Percentiles rank a stretch among this genome's conserved stretches.
phyloP scores from a whole-genome alignment of 2,329 filamentous ascomycete genomes.

The Bimuria novae-zelandiae region DNA sequence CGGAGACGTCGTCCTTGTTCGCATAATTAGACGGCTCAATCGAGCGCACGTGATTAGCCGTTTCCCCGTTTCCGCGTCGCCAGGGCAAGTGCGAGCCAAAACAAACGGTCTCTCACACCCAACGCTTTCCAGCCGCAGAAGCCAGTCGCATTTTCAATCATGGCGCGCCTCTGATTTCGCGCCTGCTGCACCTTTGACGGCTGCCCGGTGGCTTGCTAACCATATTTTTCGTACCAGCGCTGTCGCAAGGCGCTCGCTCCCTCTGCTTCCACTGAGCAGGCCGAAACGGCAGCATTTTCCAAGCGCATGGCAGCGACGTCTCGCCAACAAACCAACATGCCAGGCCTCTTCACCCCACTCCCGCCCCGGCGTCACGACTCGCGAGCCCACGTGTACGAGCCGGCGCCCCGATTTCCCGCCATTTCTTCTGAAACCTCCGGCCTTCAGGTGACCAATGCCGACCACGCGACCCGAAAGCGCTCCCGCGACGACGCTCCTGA shows the following conservation, averaged over 20 bases:
- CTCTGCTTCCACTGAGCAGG: slow-evolving; percentile 6
- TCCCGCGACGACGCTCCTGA: slow-evolving; percentile 22
- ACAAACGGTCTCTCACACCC: slow-evolving; percentile 21
- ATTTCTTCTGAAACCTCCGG: slow-evolving; percentile 29
- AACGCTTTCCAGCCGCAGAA: slow-evolving; percentile 15
- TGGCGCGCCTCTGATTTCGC: slow-evolving; percentile 25
- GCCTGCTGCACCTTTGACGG: not conserved
- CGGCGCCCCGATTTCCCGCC: slow-evolving; percentile 29
- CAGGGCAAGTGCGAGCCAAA: slow-evolving; percentile 16
- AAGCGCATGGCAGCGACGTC: slow-evolving; percentile 26
- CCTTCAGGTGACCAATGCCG: slow-evolving; percentile 35
- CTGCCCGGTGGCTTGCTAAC: not conserved
- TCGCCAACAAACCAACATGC: slow-evolving; percentile 33
- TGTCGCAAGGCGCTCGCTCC: not conserved
- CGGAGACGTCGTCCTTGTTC: not conserved
- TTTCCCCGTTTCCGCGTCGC: slow-evolving; percentile 5
- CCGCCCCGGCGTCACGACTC: slow-evolving; percentile 21
- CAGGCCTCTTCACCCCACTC: slow-evolving; percentile 29
- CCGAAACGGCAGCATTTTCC: slow-evolving; percentile 25
- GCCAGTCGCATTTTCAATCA: no score
- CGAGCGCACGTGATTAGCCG: slow-evolving; percentile 3
- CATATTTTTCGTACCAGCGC: not conserved
- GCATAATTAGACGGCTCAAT: no score
- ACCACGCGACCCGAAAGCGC: slow-evolving; percentile 40
- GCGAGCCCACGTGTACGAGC: slow-evolving; percentile 24